Base-by-base conservation (phyloP, 192 early-diverging fungal species). In the Umbelopsis sp. region DNA sequence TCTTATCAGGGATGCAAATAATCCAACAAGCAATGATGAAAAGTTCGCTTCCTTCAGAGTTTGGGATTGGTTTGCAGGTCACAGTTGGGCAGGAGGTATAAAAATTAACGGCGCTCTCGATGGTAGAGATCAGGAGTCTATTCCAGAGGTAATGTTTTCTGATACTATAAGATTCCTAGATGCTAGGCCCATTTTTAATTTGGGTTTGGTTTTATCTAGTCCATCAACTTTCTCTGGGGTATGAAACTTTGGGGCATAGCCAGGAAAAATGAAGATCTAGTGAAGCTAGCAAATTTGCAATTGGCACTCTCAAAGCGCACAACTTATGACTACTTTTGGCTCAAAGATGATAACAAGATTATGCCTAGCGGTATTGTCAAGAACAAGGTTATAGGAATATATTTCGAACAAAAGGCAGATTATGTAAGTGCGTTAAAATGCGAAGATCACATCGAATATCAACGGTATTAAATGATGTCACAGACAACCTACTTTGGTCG, bases 21-120 rank as follows among this genome's bases (percentile, higher is more conserved):
- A 81, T 24, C 84, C 87, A 6, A 67, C 51, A 45, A 74, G 74
- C 29, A 51, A 74, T 20, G 86, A 88, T 51, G 20, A 65, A n/a
- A 76, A 81, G 41, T 90, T 85, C 70, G 79, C 89, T 36, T 81
- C 65, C 34, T 83, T 83, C 68, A 80, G 89, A 1, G 76, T 80
- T 62, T 85, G 82, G 76, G 89, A 90, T 67, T 81, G 85, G 43
- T 90, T 83, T 49, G 87, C 86, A 59, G 86, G 86, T 29, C 89
- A 90, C 70, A 86, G 82, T 54, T 90, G 89, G 89, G 89, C 89
- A 6, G 82, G 87, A 4, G 89, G 89, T 32, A 76, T 81, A 6
- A 74, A 73, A 16, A 65, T 71, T 10, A 68, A 74, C 68, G 79
- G 79, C 36, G 79, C 79, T 3, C 25, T 80, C 36, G 79, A 76